Evolutionary conservation across 345 rosid genomes (phyloP), one percentile per base, ranked within the genome.

Genomic region (Odontarrhena argentea): DNA sequence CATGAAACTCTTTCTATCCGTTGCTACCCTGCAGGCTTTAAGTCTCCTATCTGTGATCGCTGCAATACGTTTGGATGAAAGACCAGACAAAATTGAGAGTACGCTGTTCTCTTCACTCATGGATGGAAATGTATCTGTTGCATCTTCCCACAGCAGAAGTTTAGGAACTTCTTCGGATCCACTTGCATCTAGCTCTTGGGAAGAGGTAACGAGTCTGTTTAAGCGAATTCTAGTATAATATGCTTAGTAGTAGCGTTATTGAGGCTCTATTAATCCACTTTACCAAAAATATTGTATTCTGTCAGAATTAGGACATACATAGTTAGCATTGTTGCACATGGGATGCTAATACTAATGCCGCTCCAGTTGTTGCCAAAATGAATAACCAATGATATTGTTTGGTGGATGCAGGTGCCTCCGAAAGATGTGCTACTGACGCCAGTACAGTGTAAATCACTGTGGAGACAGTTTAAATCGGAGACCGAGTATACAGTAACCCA

Each of bases 381-480:
- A 64, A 49, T 1, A 38, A 55, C 2, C 9, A 49, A 43, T 67
- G 12, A 8, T 53, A 8, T 28, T 9, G 51, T 45, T 67, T 60
- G 13, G 26, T 60, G 63, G 15, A 49, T 76, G 58, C 47, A 82
- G 92, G 83, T 88, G 50, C 68, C 89, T 68, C 83, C 83, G 11
- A 71, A 83, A 58, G 75, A 79, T 18, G 78, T 78, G 28, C 53
- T 86, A 65, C 84, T 88, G 66, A 83, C 94, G 35, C 97, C 94
- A 53, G 76, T 88, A 44, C 82, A 86, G 67, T 86, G 96, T 56
- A 85, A 91, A 67, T 85, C 97, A 25, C 61, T 86, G 68, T 85
- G 97, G 96, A 80, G 92, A 72, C 97, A 85, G 74, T 91, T 88
- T 60, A 85, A 79, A 76, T 34, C 82, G 22, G 94, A 88, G 77